Evolutionary conservation across 495 filamentous ascomycete species (phyloP), one percentile per base, ranked within the genome.

Genomic region (Annulohypoxylon bovei): DNA sequence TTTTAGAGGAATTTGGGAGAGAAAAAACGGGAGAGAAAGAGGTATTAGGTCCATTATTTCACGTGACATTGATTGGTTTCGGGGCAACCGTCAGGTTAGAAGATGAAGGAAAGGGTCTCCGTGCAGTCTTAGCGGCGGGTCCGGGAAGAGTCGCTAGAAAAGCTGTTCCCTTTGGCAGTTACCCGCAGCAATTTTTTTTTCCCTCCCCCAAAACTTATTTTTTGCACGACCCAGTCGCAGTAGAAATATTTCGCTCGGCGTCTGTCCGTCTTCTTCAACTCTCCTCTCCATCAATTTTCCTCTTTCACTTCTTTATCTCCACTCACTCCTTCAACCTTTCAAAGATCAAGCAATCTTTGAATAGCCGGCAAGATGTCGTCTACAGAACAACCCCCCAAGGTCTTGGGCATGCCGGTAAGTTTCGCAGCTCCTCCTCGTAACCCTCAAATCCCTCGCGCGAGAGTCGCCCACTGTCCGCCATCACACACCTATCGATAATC

Each of bases 401-500:
- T 94, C 80, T 83, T 97, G 88, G 94, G 94, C 87, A 95, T 97
- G 93, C 93, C 90, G 77, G 89, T 91, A 87, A 86, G 88, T 82
- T 82, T 52, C 20, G 47, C 27, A 59, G 46, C 54, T 68, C 25
- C 52, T 22, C 22, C n/a, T 50, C 32, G 37, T 52, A 18, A 44
- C 52, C 35, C 58, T 60, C 55, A 62, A 78, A 79, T 77, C 79
- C 73, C 76, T 79, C 77, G 79, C 73, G 67, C 22, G 20, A 68
- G 57, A 30, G n/a, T 56, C 77, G 80, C 84, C 81, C 80, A 83
- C 46, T 35, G 23, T 60, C 62, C 50, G 64, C 65, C 67, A 32
- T 46, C 59, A n/a, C 39, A 37, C 50, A 56, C 62, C 69, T 57
- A 47, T 58, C 67, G 40, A 66, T 40, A 64, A 30, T 30, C 52